Evolutionary conservation across 106 monocot species (phyloP).

Genomic region (Gastrodia elata): DNA sequence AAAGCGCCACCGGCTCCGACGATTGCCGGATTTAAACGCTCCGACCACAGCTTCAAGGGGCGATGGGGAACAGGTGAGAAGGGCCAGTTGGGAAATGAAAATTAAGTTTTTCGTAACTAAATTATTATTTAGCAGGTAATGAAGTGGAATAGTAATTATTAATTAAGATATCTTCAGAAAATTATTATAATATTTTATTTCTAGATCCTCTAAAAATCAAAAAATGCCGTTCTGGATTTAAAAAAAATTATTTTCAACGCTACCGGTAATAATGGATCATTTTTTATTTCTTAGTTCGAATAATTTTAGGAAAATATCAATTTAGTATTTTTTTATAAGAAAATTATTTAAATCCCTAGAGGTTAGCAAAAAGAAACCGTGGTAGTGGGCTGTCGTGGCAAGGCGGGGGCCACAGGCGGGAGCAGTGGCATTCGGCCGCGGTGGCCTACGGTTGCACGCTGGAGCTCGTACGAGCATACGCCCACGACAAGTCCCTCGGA

Average conservation of each 20-base stretch:
- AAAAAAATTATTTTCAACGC: background rate
- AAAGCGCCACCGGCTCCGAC: slow-evolving; percentile 7
- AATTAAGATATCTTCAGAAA: background rate
- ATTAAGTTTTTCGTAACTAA: background rate
- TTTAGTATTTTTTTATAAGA: too few species aligned
- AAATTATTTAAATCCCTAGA: too few species aligned
- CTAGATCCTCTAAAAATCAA: slow-evolving; percentile 9
- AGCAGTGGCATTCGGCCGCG: too few species aligned
- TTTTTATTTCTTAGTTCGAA: too few species aligned
- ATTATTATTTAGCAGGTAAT: slow-evolving; percentile 1
- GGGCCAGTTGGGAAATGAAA: background rate
- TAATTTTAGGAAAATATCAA: too few species aligned
- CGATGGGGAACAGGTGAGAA: background rate
- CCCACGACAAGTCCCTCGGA: slow-evolving; percentile 51
- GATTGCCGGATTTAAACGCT: background rate
- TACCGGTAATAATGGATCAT: too few species aligned
- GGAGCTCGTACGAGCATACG: too few species aligned
- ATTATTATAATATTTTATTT: slow-evolving; percentile 15
- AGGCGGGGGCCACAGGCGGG: too few species aligned
- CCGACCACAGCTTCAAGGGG: background rate
- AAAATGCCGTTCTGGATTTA: slow-evolving; percentile 10
- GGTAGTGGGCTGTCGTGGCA: too few species aligned
- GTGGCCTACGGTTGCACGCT: too few species aligned
- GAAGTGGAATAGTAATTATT: background rate
- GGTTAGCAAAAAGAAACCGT: too few species aligned